These are phyloP conservation scores for Persicaria maculosa DNA, from an alignment of 148 eudicot genomes.

Conservation along the genomic window DNA sequence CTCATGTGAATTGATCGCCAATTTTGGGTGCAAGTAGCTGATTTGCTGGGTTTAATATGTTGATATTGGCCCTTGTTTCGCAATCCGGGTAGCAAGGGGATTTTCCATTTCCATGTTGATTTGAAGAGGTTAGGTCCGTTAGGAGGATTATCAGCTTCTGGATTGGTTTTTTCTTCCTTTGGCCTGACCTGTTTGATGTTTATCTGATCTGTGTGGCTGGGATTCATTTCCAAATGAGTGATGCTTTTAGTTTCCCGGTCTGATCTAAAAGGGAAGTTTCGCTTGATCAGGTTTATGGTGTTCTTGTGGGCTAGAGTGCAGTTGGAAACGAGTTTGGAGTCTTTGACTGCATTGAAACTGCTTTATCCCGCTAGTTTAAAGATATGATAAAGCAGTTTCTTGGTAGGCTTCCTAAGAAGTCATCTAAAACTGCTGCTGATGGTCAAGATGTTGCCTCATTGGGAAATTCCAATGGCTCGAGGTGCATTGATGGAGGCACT, in stretches of 20 bases:
- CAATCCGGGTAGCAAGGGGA: neutral
- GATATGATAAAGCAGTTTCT: neutral
- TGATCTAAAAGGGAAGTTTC: neutral
- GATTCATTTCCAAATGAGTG: neutral
- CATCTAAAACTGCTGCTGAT: neutral
- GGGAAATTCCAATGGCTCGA: neutral
- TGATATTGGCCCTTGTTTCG: neutral
- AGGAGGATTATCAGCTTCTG: neutral
- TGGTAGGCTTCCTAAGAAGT: neutral
- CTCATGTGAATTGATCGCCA: constrained; percentile 1
- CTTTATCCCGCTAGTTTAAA: no score
- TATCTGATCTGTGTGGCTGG: neutral
- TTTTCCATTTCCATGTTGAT: neutral
- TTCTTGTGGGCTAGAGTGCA: neutral
- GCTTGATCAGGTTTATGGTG: neutral
- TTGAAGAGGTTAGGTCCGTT: neutral
- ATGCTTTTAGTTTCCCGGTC: neutral
- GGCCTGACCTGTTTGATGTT: neutral
- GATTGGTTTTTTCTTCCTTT: neutral
- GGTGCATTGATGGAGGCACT: neutral
- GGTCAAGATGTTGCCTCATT: neutral
- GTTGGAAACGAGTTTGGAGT: neutral
- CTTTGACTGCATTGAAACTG: neutral
- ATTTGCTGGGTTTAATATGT: neutral
- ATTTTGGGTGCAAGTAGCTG: neutral